phyloP scores from a whole-genome alignment of 2,329 filamentous ascomycete species.

The Huntiella omanensis region DNA sequence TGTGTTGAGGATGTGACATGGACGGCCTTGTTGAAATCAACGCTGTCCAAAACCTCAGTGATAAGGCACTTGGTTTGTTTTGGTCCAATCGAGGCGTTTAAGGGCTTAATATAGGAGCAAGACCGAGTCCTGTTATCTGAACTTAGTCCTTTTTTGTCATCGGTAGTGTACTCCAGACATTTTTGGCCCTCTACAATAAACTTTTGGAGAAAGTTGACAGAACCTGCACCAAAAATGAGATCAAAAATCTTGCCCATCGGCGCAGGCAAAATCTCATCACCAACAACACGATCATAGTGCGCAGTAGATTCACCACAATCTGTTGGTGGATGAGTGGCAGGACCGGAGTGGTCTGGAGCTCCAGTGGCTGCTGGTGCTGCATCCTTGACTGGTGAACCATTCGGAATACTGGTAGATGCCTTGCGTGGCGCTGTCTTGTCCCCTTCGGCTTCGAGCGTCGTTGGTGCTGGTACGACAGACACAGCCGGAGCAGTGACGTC shows the following conservation, averaged over 20 bases:
- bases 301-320: slow-evolving; percentile 61
- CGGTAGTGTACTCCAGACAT: slow-evolving; percentile 68
- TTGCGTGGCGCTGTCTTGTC: slow-evolving; percentile 54
- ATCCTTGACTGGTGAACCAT: slow-evolving; percentile 21
- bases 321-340: slow-evolving; percentile 62
- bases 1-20: slow-evolving; percentile 68
- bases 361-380: slow-evolving; percentile 22
- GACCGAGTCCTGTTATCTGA: slow-evolving; percentile 55
- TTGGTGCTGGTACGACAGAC: slow-evolving; percentile 7
- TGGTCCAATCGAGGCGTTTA: slow-evolving; percentile 68
- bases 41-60: slow-evolving; percentile 60
- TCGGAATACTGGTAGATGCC: slow-evolving; percentile 28
- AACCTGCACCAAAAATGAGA: slow-evolving; percentile 67
- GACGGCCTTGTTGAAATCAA: slow-evolving; percentile 76
- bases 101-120: slow-evolving; percentile 82
- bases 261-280: slow-evolving; percentile 70
- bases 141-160: slow-evolving; percentile 62
- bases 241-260: slow-evolving; percentile 84
- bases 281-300: slow-evolving; percentile 72
- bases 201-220: slow-evolving; percentile 64
- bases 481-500: slow-evolving; percentile 25
- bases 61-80: slow-evolving; percentile 90
- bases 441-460: slow-evolving; percentile 30
- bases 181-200: slow-evolving; percentile 81
- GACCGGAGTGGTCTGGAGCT: slow-evolving; percentile 59